Conservation (phyloP, 306 rosid genomes). For the Trifolium repens region DNA sequence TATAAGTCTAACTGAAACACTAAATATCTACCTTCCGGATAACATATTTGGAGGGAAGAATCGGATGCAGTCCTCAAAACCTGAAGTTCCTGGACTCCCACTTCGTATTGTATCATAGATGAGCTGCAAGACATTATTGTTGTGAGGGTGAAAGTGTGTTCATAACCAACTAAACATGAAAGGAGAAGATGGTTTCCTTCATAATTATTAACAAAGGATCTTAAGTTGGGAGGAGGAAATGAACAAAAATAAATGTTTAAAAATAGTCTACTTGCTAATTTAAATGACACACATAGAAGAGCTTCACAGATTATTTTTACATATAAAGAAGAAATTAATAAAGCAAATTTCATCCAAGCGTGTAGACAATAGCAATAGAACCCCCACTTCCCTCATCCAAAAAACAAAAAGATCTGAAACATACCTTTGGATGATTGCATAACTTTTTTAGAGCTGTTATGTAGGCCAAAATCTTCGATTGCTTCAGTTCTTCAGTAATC, state of each 20-base stretch:
- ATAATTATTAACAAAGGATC: slow-evolving; percentile 9
- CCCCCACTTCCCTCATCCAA: neutral
- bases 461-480: slow-evolving; percentile 91
- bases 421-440: slow-evolving; percentile 98
- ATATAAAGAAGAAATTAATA: slow-evolving; percentile 9
- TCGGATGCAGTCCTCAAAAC: slow-evolving; percentile 90
- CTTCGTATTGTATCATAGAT: slow-evolving; percentile 81
- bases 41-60: slow-evolving; percentile 91
- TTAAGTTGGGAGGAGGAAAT: slow-evolving; percentile 26
- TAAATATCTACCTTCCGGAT: slow-evolving; percentile 77
- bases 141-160: slow-evolving; percentile 38
- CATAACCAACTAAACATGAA: slow-evolving; percentile 24
- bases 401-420: slow-evolving; percentile 29
- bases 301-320: slow-evolving; percentile 20
- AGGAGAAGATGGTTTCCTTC: slow-evolving; percentile 37
- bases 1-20: neutral
- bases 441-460: slow-evolving; percentile 93
- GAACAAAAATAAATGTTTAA: slow-evolving; percentile 2
- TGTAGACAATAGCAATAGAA: slow-evolving; percentile 10
- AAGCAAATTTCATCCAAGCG: neutral
- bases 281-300: slow-evolving; percentile 17
- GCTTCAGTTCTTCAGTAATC: slow-evolving; percentile 76
- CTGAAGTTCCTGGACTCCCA: slow-evolving; percentile 93
- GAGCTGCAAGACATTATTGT: slow-evolving; percentile 65
- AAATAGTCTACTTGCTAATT: slow-evolving; percentile 12